Conservation (phyloP, 768 basidiomycete genomes). For the Lyophyllum atratum region DNA sequence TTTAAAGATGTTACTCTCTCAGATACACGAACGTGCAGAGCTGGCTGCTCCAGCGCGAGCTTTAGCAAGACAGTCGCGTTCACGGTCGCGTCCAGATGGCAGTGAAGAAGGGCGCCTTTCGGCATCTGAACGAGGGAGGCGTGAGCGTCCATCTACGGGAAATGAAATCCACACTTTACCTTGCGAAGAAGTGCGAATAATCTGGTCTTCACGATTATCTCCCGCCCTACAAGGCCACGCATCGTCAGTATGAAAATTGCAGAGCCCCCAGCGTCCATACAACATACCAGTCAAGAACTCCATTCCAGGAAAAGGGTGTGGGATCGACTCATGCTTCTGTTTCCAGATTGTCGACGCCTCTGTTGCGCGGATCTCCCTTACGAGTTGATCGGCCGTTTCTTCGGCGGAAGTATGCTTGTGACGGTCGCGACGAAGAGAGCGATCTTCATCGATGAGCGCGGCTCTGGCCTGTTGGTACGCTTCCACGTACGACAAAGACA, state of each 20-base stretch:
- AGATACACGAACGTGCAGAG: slow-evolving; percentile 59
- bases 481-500: slow-evolving; percentile 18
- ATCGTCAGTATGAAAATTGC: background rate
- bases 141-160: background rate
- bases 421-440: slow-evolving; percentile 51
- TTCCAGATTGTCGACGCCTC: slow-evolving; percentile 66
- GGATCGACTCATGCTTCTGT: slow-evolving; percentile 49
- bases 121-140: slow-evolving; percentile 58
- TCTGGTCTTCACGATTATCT: slow-evolving; percentile 59
- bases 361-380: slow-evolving; percentile 52
- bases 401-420: slow-evolving; percentile 38
- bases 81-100: slow-evolving; percentile 75
- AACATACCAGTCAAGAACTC: slow-evolving; percentile 67
- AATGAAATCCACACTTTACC: slow-evolving; percentile 30
- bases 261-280: background rate
- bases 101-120: slow-evolving; percentile 76
- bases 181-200: slow-evolving; percentile 64
- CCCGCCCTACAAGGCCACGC: slow-evolving; percentile 48
- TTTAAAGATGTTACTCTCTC: slow-evolving; percentile 40
- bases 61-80: slow-evolving; percentile 51
- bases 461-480: slow-evolving; percentile 33
- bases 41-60: slow-evolving; percentile 56
- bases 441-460: slow-evolving; percentile 44
- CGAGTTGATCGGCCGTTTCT: slow-evolving; percentile 54
- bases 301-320: slow-evolving; percentile 77